phyloP scores from a whole-genome alignment of 2,329 filamentous ascomycete genomes.

The Nemania sp. region DNA sequence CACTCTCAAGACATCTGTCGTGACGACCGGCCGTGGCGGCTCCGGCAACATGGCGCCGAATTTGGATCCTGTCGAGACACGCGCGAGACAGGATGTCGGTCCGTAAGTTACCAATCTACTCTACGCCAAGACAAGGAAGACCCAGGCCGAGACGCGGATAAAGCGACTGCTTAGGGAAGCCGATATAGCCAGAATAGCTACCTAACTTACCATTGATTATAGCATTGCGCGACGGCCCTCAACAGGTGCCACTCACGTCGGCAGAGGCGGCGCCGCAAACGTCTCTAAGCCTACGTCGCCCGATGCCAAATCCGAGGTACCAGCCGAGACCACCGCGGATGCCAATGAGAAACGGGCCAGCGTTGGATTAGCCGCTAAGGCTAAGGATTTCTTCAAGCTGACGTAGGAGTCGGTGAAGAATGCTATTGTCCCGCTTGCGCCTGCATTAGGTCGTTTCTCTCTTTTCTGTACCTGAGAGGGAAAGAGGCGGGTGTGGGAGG shows the following conservation, averaged over 20 bases:
- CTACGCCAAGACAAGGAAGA: not conserved
- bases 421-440: not conserved
- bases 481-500: not conserved
- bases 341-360: conserved; percentile 37
- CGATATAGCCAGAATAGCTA: not conserved
- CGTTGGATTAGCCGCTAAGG: conserved; percentile 55
- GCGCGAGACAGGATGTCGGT: conserved; percentile 85
- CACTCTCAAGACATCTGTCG: conserved; percentile 82
- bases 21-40: conserved; percentile 91
- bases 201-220: conserved; percentile 10
- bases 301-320: conserved; percentile 12
- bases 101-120: conserved; percentile 61
- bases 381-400: conserved; percentile 65
- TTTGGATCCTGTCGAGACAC: conserved; percentile 78
- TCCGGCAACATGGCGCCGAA: conserved; percentile 86
- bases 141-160: not conserved
- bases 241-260: conserved; percentile 72
- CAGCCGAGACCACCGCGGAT: conserved; percentile 44
- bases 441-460: not conserved
- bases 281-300: conserved; percentile 60
- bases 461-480: conserved; percentile 1
- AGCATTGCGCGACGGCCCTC: conserved; percentile 68
- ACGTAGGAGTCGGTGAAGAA: conserved; percentile 47
- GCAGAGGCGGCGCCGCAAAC: conserved; percentile 82
- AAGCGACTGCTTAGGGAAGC: not conserved